Evolutionary conservation across 176 grass and related monocot genomes (phyloP).

Genomic region (Thalia dealbata): DNA sequence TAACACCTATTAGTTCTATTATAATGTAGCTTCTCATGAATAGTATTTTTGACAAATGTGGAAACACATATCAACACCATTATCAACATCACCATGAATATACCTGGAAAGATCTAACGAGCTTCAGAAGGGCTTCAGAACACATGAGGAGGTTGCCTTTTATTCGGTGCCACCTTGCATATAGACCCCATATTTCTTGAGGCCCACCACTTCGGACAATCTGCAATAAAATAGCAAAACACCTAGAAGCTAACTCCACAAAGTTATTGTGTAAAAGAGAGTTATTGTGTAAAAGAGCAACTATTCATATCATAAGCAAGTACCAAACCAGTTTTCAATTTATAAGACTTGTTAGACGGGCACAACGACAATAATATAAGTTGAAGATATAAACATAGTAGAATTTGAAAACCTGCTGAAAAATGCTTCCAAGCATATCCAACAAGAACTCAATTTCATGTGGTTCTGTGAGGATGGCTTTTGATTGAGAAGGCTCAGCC

Average conservation of each 20-base stretch:
- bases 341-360: neutral
- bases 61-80: neutral
- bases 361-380: slow-evolving; percentile 9
- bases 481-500: slow-evolving; percentile 10
- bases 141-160: slow-evolving; percentile 72
- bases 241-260: neutral
- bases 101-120: slow-evolving; percentile 91
- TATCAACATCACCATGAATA: neutral
- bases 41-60: neutral
- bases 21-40: neutral
- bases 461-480: slow-evolving; percentile 24
- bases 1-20: neutral
- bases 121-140: slow-evolving; percentile 72
- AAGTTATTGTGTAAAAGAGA: neutral
- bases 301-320: neutral
- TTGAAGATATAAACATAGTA: slow-evolving; percentile 9
- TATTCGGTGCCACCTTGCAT: slow-evolving; percentile 71
- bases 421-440: slow-evolving; percentile 74
- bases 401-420: slow-evolving; percentile 52
- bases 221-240: slow-evolving; percentile 10
- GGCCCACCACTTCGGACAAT: slow-evolving; percentile 45
- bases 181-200: slow-evolving; percentile 66
- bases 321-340: neutral
- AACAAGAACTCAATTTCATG: slow-evolving; percentile 44
- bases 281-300: neutral